phyloP scores from a whole-genome alignment of 2,329 filamentous ascomycete genomes.

The Clonostachys byssicola region DNA sequence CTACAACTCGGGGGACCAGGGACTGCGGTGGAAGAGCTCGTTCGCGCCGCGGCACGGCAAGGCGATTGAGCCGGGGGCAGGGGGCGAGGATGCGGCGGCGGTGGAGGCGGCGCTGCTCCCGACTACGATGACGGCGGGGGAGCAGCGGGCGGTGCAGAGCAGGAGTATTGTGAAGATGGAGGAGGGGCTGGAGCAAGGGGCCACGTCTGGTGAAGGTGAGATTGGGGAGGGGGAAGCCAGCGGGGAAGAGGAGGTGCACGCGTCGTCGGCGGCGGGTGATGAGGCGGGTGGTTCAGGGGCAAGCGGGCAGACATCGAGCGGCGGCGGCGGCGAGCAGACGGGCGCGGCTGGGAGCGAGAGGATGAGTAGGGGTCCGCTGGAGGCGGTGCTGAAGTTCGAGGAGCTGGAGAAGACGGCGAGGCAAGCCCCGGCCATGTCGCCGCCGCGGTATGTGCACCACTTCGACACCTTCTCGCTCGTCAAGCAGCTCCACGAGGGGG shows the following conservation, averaged over 20 bases:
- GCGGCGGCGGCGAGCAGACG: too few relatives aligned
- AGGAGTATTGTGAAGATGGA: constrained; percentile 3
- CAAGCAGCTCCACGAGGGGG: constrained; percentile 69
- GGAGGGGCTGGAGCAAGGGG: neutral
- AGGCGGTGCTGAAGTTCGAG: constrained; percentile 44
- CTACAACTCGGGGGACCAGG: neutral
- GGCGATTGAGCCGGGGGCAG: constrained; percentile 47
- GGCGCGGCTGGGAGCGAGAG: too few relatives aligned
- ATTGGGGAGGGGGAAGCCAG: neutral
- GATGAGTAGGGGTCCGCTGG: constrained; percentile 35
- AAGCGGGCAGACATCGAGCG: too few relatives aligned
- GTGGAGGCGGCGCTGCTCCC: too few relatives aligned
- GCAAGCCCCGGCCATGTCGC: constrained; percentile 61
- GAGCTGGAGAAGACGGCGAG: constrained; percentile 30
- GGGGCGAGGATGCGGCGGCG: constrained; percentile 13
- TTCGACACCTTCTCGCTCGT: constrained; percentile 94
- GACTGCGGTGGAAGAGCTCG: constrained; percentile 32
- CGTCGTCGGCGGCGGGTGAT: neutral
- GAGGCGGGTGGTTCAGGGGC: neutral
- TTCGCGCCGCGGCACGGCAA: constrained; percentile 57
- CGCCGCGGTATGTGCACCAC: constrained; percentile 85
- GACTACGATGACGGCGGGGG: neutral
- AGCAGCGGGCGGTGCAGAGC: constrained; percentile 4
- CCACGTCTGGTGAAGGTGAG: neutral
- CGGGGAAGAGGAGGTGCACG: neutral